Conservation (phyloP, 805 yeast genomes). For the Lipomyces anomalus region DNA sequence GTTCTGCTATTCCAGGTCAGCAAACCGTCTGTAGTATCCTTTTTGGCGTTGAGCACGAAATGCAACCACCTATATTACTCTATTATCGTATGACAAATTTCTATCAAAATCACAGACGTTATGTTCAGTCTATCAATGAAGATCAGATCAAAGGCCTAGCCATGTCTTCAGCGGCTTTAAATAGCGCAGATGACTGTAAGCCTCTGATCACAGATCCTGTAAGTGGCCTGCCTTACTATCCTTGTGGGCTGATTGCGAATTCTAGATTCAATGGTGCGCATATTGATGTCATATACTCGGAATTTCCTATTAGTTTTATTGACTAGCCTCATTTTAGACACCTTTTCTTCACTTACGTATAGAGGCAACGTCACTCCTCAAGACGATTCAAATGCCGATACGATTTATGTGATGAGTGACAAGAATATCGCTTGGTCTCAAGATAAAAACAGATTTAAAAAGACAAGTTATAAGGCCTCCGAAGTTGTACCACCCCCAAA, state of each 20-base stretch:
- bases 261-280: conserved; percentile 81
- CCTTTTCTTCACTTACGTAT: conserved; percentile 52
- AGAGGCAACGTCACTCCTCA: conserved; percentile 27
- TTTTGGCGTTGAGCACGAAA: conserved; percentile 65
- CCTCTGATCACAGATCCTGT: conserved; percentile 50
- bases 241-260: conserved; percentile 94
- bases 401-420: conserved; percentile 41
- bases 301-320: too few relatives aligned
- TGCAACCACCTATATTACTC: conserved; percentile 65
- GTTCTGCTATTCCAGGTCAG: conserved; percentile 22
- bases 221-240: conserved; percentile 68
- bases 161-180: conserved; percentile 46
- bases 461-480: conserved; percentile 57
- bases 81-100: conserved; percentile 87
- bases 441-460: conserved; percentile 66
- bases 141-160: conserved; percentile 76
- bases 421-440: conserved; percentile 78
- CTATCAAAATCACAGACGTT: conserved; percentile 91
- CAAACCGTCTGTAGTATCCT: conserved; percentile 53
- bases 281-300: too few relatives aligned
- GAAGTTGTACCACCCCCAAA: conserved; percentile 92
- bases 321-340: too few relatives aligned
- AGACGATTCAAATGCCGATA: conserved; percentile 31
- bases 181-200: conserved; percentile 48
- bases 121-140: conserved; percentile 78